These are phyloP conservation scores for Lachnellula cervina DNA, from an alignment of 2,329 filamentous ascomycete species.

Conservation along the genomic window DNA sequence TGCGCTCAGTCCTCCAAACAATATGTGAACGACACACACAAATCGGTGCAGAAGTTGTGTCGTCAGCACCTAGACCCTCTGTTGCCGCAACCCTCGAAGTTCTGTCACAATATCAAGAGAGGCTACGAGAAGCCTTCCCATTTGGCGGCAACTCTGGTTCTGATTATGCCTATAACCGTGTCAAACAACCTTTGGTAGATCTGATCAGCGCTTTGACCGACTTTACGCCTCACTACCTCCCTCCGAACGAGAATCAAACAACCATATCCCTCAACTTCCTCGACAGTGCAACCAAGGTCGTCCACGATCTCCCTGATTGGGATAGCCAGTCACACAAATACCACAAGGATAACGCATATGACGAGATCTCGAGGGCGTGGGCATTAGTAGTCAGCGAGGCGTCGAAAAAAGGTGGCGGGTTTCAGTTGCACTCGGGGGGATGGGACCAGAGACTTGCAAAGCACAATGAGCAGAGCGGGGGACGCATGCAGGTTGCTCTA, in stretches of 20 bases:
- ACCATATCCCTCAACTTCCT: conserved; percentile 80
- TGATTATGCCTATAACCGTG: conserved; percentile 92
- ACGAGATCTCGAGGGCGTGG: conserved; percentile 94
- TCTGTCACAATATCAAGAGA: conserved; percentile 73
- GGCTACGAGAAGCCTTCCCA: conserved; percentile 74
- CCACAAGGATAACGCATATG: conserved; percentile 92
- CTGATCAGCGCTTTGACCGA: conserved; percentile 87
- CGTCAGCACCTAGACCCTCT: conserved; percentile 80
- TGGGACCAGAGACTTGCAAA: conserved; percentile 87
- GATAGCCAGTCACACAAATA: conserved; percentile 82
- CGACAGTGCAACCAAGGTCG: conserved; percentile 82
- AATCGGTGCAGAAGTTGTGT: conserved; percentile 78
- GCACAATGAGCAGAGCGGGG: conserved; percentile 82
- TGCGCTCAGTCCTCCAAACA: conserved; percentile 80
- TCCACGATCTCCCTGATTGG: conserved; percentile 88
- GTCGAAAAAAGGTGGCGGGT: conserved; percentile 84
- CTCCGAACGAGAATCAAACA: conserved; percentile 82
- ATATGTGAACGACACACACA: conserved; percentile 88
- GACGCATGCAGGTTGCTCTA: conserved; percentile 74
- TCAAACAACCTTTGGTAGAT: conserved; percentile 72
- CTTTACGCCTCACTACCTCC: conserved; percentile 92
- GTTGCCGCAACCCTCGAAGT: conserved; percentile 76
- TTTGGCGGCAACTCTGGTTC: conserved; percentile 78
- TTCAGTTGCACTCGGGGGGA: conserved; percentile 79
- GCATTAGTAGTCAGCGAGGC: conserved; percentile 85